Evolutionary conservation across 2,329 filamentous ascomycete genomes (phyloP).

Genomic region (Elsinoe fawcettii): DNA sequence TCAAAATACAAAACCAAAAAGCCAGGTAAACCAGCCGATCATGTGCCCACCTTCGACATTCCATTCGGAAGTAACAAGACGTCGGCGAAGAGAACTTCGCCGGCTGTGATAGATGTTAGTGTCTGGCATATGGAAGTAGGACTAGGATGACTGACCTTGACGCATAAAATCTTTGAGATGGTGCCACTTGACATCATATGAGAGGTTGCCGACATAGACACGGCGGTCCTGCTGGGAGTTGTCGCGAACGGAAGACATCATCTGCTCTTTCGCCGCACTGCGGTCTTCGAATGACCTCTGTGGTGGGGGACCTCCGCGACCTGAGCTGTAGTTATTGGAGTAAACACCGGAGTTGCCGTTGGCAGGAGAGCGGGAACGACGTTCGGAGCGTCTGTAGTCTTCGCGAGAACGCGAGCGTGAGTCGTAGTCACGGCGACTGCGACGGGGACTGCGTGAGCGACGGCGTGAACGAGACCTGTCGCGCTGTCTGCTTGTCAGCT

Average conservation of each 20-base stretch:
- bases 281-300: slow-evolving; percentile 74
- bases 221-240: slow-evolving; percentile 97
- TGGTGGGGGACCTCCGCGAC: slow-evolving; percentile 24
- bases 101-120: slow-evolving; percentile 56
- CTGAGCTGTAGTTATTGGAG: slow-evolving; percentile 47
- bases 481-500: slow-evolving; percentile 47
- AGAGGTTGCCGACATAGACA: slow-evolving; percentile 98
- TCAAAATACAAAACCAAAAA: slow-evolving; percentile 58
- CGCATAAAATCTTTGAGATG: slow-evolving; percentile 99
- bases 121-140: slow-evolving; percentile 7
- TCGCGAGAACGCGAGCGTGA: slow-evolving; percentile 69
- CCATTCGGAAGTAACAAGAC: slow-evolving; percentile 99
- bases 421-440: slow-evolving; percentile 54
- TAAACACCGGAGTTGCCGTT: slow-evolving; percentile 64
- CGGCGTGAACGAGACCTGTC: slow-evolving; percentile 76
- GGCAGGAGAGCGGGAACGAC: slow-evolving; percentile 74
- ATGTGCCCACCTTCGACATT: slow-evolving; percentile 99
- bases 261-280: slow-evolving; percentile 75
- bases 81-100: slow-evolving; percentile 99
- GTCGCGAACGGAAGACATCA: slow-evolving; percentile 92
- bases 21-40: slow-evolving; percentile 70
- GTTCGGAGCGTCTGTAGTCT: slow-evolving; percentile 39
- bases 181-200: slow-evolving; percentile 99
- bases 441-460: slow-evolving; percentile 41
- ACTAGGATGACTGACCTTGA: slow-evolving; percentile 63